These are phyloP conservation scores for Podospora tetraspora DNA, from an alignment of 495 filamentous ascomycete genomes.

Conservation along the genomic window DNA sequence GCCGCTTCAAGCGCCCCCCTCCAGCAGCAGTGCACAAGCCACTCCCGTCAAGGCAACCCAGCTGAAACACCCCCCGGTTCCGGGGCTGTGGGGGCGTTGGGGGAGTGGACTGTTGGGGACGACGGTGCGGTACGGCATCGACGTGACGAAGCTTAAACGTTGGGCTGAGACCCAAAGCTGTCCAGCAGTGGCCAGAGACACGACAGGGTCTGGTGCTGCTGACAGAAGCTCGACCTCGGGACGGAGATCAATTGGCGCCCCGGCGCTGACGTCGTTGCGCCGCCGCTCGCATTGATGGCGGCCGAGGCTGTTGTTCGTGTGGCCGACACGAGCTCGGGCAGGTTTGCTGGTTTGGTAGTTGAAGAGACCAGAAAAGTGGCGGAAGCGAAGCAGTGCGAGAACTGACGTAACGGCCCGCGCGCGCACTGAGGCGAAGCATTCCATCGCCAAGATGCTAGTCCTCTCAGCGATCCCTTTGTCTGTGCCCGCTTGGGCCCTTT, in stretches of 20 bases:
- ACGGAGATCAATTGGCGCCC: not conserved
- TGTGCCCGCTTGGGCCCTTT: not conserved
- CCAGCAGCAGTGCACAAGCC: not conserved
- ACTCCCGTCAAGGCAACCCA: constrained; percentile 7
- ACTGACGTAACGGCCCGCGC: constrained; percentile 29
- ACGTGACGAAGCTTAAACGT: not conserved
- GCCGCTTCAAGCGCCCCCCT: not conserved
- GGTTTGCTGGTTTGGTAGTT: no score
- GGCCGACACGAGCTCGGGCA: not conserved
- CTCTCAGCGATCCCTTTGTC: not conserved
- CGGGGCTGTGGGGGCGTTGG: not conserved
- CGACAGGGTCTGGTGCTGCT: not conserved
- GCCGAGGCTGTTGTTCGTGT: not conserved
- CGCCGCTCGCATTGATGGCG: not conserved
- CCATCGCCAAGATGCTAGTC: not conserved
- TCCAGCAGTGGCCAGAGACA: not conserved
- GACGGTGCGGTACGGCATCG: not conserved
- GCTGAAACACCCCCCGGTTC: not conserved
- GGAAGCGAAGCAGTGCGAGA: not conserved
- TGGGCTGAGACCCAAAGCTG: not conserved
- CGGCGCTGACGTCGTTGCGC: not conserved
- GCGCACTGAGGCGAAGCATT: constrained; percentile 25
- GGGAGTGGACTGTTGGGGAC: not conserved
- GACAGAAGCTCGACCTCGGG: not conserved
- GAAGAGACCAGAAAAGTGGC: not conserved